Conservation (phyloP, 1,284 basidiomycete species). For the Omphalotus olearius region DNA sequence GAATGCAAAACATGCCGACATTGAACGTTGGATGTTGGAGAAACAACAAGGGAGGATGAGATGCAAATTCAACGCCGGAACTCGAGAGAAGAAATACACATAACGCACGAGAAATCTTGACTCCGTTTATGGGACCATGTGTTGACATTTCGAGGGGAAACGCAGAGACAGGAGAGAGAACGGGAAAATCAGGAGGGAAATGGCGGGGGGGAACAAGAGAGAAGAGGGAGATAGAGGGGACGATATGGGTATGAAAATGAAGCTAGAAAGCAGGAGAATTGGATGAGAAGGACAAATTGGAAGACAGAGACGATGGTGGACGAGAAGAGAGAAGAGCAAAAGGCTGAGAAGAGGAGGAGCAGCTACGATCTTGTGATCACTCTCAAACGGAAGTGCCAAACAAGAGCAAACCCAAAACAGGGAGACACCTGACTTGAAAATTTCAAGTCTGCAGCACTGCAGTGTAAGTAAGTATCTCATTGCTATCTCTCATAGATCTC, state of each 20-base stretch:
- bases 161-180: slow-evolving; percentile 12
- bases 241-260: slow-evolving; percentile 5
- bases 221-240: slow-evolving; percentile 19
- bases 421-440: too few relatives aligned
- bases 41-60: slow-evolving; percentile 16
- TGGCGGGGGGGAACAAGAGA: slow-evolving; percentile 19
- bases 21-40: slow-evolving; percentile 11
- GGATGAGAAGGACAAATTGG: too few relatives aligned
- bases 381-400: too few relatives aligned
- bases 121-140: slow-evolving; percentile 84
- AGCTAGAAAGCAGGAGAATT: background rate
- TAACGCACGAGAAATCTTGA: slow-evolving; percentile 84
- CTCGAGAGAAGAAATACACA: slow-evolving; percentile 16
- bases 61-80: slow-evolving; percentile 20
- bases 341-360: slow-evolving; percentile 1
- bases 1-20: background rate
- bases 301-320: too few relatives aligned
- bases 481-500: too few relatives aligned
- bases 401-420: too few relatives aligned
- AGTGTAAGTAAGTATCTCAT: too few relatives aligned
- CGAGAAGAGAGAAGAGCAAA: background rate
- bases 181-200: slow-evolving; percentile 19
- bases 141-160: slow-evolving; percentile 50
- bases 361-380: too few relatives aligned
- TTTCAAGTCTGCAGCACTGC: too few relatives aligned